These are phyloP conservation scores for Balakata baccata DNA, from an alignment of 345 rosid genomes.

Conservation along the genomic window DNA sequence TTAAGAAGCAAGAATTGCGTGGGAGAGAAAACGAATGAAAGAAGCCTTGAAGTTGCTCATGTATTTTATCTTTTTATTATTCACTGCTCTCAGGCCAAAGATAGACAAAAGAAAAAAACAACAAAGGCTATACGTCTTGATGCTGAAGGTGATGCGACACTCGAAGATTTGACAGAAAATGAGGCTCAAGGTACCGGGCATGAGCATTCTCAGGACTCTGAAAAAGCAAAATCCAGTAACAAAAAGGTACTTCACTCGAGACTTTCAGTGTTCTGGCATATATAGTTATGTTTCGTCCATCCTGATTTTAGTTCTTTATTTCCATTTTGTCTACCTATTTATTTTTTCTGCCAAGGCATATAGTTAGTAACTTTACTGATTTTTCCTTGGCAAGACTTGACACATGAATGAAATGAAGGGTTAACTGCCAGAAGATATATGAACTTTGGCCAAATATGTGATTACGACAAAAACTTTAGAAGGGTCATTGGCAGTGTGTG, in stretches of 20 bases:
- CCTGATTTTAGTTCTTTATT: neutral
- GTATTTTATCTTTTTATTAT: conserved; percentile 1
- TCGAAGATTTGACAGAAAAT: conserved; percentile 72
- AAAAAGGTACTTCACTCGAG: conserved; percentile 52
- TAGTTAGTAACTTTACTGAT: neutral
- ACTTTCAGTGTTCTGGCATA: neutral
- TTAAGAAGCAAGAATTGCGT: neutral
- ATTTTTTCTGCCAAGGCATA: neutral
- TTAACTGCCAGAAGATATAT: too few relatives aligned
- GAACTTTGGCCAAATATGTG: neutral
- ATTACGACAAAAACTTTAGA: neutral
- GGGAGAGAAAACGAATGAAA: neutral
- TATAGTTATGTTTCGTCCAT: neutral
- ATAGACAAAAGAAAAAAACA: conserved; percentile 72
- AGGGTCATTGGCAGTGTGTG: neutral
- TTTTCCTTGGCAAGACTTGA: neutral
- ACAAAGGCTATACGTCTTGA: conserved; percentile 78
- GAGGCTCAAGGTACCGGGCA: conserved; percentile 42
- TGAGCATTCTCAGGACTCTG: conserved; percentile 59
- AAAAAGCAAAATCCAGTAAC: conserved; percentile 53
- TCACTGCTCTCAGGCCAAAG: conserved; percentile 58
- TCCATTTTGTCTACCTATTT: neutral
- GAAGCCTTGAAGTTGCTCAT: neutral
- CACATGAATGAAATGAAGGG: neutral
- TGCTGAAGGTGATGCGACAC: conserved; percentile 97